Conservation (phyloP, 2,329 filamentous ascomycete species). For the Diaporthe longicolla region DNA sequence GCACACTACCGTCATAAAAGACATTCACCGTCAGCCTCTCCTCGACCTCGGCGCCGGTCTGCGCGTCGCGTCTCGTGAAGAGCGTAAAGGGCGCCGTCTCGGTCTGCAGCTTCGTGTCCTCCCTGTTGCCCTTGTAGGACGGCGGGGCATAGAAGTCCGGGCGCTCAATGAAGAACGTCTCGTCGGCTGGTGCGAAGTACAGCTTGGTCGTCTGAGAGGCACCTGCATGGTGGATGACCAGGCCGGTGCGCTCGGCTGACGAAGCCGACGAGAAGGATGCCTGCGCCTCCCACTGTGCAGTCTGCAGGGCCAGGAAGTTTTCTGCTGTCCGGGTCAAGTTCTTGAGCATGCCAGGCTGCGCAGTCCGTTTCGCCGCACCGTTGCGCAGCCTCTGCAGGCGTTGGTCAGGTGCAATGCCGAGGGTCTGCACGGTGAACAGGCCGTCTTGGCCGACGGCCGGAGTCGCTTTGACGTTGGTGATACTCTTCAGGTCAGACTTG, state of each 20-base stretch:
- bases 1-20: conserved; percentile 58
- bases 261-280: conserved; percentile 26
- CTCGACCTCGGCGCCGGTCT: conserved; percentile 45
- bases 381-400: conserved; percentile 46
- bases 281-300: conserved; percentile 39
- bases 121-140: background rate
- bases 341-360: background rate
- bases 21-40: conserved; percentile 57
- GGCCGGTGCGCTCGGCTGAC: conserved; percentile 48
- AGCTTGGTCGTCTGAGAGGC: conserved; percentile 52
- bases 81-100: conserved; percentile 60
- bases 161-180: conserved; percentile 58
- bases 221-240: conserved; percentile 47
- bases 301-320: conserved; percentile 9
- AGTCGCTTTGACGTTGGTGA: conserved; percentile 57
- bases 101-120: conserved; percentile 52
- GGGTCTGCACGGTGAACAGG: conserved; percentile 57
- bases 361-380: background rate
- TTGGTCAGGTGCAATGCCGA: conserved; percentile 54
- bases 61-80: conserved; percentile 51
- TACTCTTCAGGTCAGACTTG: conserved; percentile 53
- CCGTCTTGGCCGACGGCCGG: background rate
- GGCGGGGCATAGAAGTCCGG: conserved; percentile 44
- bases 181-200: conserved; percentile 54
- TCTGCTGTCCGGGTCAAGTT: background rate